These are phyloP conservation scores for Flaveria robusta DNA, from an alignment of 129 eudicot genomes.

Conservation along the genomic window DNA sequence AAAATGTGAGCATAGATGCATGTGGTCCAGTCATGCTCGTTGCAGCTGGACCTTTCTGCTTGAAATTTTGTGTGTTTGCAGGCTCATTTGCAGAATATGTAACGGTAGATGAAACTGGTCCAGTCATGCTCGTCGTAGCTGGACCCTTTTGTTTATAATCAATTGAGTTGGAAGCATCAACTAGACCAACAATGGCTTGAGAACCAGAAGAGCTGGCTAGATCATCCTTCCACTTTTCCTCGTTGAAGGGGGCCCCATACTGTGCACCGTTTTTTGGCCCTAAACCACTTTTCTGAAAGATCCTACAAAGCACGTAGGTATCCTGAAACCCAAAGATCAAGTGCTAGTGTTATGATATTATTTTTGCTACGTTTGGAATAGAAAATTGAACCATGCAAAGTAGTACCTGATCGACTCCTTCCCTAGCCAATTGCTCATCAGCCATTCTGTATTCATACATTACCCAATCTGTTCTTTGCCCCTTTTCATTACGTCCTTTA, in stretches of 20 bases:
- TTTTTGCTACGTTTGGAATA: neutral
- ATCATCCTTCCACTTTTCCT: slow-evolving; percentile 63
- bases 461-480: slow-evolving; percentile 78
- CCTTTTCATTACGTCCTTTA: slow-evolving; percentile 56
- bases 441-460: slow-evolving; percentile 64
- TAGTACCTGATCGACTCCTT: slow-evolving; percentile 57
- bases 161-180: neutral
- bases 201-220: slow-evolving; percentile 28
- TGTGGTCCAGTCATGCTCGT: neutral
- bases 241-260: slow-evolving; percentile 76
- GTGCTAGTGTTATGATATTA: neutral
- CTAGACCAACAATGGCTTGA: slow-evolving; percentile 28
- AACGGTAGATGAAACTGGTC: neutral
- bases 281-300: slow-evolving; percentile 65
- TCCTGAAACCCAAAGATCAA: slow-evolving; percentile 46
- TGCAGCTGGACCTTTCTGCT: slow-evolving; percentile 4
- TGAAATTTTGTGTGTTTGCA: neutral
- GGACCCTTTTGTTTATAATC: slow-evolving; percentile 25
- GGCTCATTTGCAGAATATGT: neutral
- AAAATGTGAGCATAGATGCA: neutral
- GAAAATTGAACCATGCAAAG: neutral
- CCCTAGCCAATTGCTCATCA: slow-evolving; percentile 45
- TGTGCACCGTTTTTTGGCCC: slow-evolving; percentile 78
- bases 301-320: slow-evolving; percentile 56
- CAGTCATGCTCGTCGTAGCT: neutral